phyloP scores from a whole-genome alignment of 1,284 basidiomycete species.

The Naganishia sp. region DNA sequence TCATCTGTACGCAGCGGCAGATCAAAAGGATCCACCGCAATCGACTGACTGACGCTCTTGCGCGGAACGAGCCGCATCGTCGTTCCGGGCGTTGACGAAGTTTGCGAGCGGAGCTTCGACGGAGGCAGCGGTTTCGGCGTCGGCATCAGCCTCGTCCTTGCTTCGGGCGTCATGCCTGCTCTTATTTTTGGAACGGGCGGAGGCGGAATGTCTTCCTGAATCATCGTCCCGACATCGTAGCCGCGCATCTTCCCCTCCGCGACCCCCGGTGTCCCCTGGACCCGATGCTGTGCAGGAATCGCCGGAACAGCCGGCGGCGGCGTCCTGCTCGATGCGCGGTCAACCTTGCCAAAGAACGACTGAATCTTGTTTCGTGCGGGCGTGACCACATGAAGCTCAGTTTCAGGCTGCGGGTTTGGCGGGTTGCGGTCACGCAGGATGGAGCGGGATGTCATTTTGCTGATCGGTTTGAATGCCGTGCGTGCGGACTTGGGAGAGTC shows the following conservation, averaged over 20 bases:
- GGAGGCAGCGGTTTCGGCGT: constrained; percentile 25
- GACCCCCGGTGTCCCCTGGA: constrained; percentile 1
- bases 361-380: constrained; percentile 22
- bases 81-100: constrained; percentile 36
- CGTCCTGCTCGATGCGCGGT: constrained; percentile 9
- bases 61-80: constrained; percentile 26
- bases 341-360: constrained; percentile 19
- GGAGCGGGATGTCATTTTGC: constrained; percentile 29
- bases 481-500: constrained; percentile 28
- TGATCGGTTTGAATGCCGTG: constrained; percentile 30
- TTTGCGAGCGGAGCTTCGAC: constrained; percentile 14
- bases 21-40: constrained; percentile 19
- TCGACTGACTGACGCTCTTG: constrained; percentile 15
- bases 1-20: constrained; percentile 8
- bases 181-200: constrained; percentile 46
- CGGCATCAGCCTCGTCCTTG: constrained; percentile 40
- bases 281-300: constrained; percentile 1
- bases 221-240: constrained; percentile 18
- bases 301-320: constrained; percentile 23
- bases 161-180: constrained; percentile 48
- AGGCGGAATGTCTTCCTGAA: not conserved
- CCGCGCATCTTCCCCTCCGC: not conserved
- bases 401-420: constrained; percentile 1
- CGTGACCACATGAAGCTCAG: constrained; percentile 28
- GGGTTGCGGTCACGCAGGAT: constrained; percentile 12